Percentiles rank a stretch among this genome's conserved stretches.
These are phyloP conservation scores for Ceratocystis eucalypticola DNA, from an alignment of 2,329 filamentous ascomycete species.

Conservation along the genomic window DNA sequence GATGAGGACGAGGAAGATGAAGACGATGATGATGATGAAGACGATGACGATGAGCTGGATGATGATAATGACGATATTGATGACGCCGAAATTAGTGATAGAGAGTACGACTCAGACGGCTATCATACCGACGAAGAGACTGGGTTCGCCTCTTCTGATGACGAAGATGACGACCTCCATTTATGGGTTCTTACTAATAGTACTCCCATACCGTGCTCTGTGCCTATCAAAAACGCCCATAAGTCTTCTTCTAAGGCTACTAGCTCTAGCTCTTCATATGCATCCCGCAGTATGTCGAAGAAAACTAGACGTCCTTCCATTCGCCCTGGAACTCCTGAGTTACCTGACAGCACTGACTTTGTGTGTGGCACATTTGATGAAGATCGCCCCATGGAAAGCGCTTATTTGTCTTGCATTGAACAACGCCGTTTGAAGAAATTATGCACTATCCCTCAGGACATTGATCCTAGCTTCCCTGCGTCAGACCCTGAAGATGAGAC, in stretches of 20 bases:
- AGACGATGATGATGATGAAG: constrained; percentile 37
- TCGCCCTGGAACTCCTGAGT: constrained; percentile 58
- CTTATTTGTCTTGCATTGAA: constrained; percentile 74
- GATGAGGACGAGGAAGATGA: constrained; percentile 38
- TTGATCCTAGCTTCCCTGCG: constrained; percentile 92
- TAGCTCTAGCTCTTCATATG: constrained; percentile 47
- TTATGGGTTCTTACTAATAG: constrained; percentile 42
- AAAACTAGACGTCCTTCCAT: constrained; percentile 37
- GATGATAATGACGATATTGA: constrained; percentile 41
- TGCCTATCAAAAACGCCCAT: not conserved
- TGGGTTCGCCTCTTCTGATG: constrained; percentile 55
- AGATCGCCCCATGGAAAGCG: constrained; percentile 85
- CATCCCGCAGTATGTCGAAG: constrained; percentile 31
- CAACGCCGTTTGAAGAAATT: constrained; percentile 71
- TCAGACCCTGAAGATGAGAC: constrained; percentile 83
- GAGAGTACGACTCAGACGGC: constrained; percentile 46
- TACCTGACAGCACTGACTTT: constrained; percentile 96
- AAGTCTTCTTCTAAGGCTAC: constrained; percentile 9
- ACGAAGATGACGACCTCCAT: constrained; percentile 49
- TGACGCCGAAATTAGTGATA: constrained; percentile 53
- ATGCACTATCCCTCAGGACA: constrained; percentile 79
- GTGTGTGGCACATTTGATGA: constrained; percentile 97
- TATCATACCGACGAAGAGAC: constrained; percentile 63
- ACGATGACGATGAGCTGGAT: constrained; percentile 38
- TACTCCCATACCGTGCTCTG: constrained; percentile 11